These are phyloP conservation scores for Epichloe scottii DNA, from an alignment of 2,329 filamentous ascomycete species.

Conservation along the genomic window DNA sequence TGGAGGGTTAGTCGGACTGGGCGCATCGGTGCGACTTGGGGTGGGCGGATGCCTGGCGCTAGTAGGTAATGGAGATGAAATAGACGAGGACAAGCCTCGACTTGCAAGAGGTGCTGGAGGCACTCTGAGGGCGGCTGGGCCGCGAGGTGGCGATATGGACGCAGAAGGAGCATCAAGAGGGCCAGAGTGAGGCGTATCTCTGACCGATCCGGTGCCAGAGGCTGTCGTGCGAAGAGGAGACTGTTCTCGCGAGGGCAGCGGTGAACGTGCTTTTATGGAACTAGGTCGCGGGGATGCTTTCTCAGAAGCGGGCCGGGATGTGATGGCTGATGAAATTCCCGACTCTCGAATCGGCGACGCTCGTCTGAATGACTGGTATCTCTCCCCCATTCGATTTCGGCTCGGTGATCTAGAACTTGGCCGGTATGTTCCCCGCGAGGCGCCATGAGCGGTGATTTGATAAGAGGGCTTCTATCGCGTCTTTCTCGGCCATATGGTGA, in stretches of 20 bases:
- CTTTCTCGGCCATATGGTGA: conserved; percentile 39
- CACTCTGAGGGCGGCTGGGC: conserved; percentile 39
- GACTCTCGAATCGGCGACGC: conserved; percentile 37
- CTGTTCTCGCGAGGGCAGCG: conserved; percentile 30
- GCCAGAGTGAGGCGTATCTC: conserved; percentile 17
- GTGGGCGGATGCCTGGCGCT: conserved; percentile 22
- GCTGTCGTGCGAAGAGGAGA: conserved; percentile 19
- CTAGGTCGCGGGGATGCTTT: conserved; percentile 40
- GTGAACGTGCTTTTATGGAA: conserved; percentile 35
- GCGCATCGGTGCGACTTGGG: conserved; percentile 25
- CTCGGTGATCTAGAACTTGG: conserved; percentile 36
- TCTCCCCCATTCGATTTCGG: conserved; percentile 32
- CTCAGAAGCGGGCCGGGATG: conserved; percentile 37
- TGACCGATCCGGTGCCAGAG: conserved; percentile 12
- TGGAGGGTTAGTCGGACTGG: conserved; percentile 37
- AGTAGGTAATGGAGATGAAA: conserved; percentile 22
- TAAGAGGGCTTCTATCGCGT: conserved; percentile 21
- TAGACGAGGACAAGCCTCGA: conserved; percentile 27
- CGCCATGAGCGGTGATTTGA: conserved; percentile 16
- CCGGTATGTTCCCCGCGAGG: conserved; percentile 34
- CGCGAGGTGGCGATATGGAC: conserved; percentile 38
- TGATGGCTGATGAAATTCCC: conserved; percentile 35
- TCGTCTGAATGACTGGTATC: conserved; percentile 32
- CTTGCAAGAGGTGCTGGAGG: conserved; percentile 32
- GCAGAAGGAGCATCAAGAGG: conserved; percentile 17